These are phyloP conservation scores for Mycena belliarum DNA, from an alignment of 768 basidiomycete species.

Conservation along the genomic window DNA sequence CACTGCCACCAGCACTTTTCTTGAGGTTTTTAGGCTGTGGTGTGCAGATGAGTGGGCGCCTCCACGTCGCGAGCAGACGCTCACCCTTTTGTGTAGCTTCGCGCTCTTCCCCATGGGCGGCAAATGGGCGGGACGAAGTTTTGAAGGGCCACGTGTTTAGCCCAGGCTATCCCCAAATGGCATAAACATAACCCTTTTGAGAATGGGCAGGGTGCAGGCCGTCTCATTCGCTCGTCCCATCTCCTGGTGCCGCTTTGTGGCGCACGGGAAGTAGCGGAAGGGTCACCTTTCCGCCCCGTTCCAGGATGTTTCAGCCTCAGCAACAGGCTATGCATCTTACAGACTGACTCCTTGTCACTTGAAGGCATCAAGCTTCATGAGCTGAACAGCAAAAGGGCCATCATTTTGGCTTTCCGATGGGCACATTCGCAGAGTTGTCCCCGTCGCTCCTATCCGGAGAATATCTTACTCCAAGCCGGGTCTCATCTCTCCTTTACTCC, in stretches of 20 bases:
- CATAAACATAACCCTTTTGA: background rate
- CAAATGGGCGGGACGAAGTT: too few relatives aligned
- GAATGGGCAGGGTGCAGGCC: background rate
- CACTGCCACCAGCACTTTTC: conserved; percentile 24
- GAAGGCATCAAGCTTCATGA: background rate
- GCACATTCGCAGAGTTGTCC: background rate
- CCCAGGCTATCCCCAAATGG: conserved; percentile 4
- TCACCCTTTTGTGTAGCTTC: conserved; percentile 64
- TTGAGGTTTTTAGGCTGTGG: conserved; percentile 31
- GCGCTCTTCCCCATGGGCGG: conserved; percentile 62
- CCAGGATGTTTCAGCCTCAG: too few relatives aligned
- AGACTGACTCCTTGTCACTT: background rate
- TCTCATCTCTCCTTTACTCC: background rate
- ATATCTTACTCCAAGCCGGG: background rate
- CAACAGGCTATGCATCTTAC: background rate
- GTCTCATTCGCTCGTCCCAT: background rate
- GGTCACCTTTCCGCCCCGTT: background rate
- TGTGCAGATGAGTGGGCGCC: too few relatives aligned
- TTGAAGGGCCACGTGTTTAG: background rate
- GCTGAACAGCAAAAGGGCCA: background rate
- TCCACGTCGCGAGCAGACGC: too few relatives aligned
- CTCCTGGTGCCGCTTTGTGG: background rate
- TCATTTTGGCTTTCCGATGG: background rate
- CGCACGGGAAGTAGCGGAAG: background rate
- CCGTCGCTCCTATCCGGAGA: background rate